Evolutionary conservation across 2,329 filamentous ascomycete species (phyloP).

Genomic region (Diaporthe capsici): DNA sequence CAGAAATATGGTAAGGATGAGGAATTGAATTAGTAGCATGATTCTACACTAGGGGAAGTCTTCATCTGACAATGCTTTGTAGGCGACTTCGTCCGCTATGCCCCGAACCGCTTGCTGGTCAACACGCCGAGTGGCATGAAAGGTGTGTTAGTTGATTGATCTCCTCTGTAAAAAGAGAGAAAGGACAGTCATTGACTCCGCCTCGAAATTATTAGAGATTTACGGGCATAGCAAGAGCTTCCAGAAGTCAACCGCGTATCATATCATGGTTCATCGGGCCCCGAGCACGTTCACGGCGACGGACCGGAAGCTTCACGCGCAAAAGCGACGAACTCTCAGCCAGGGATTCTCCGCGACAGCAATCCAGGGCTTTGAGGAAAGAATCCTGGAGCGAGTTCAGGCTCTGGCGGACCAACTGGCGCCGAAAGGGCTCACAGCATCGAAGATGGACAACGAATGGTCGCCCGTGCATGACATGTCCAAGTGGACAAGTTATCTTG

Average conservation of each 20-base stretch:
- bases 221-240: constrained; percentile 10
- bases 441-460: background rate
- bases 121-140: constrained; percentile 21
- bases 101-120: constrained; percentile 11
- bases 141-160: background rate
- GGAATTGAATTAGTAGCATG: background rate
- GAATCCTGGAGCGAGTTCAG: constrained; percentile 3
- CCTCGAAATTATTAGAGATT: background rate
- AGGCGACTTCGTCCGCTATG: constrained; percentile 22
- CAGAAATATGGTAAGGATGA: constrained; percentile 15
- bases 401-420: constrained; percentile 5
- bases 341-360: constrained; percentile 19
- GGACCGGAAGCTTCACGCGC: constrained; percentile 13
- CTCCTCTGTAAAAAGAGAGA: background rate
- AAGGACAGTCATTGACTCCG: background rate
- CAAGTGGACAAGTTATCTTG: constrained; percentile 11
- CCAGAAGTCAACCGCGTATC: constrained; percentile 22
- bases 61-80: background rate
- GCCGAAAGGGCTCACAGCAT: background rate
- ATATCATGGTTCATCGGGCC: constrained; percentile 22
- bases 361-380: constrained; percentile 14
- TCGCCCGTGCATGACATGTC: constrained; percentile 8
- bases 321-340: constrained; percentile 20
- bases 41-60: background rate
- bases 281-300: constrained; percentile 19